phyloP scores from a whole-genome alignment of 2,329 filamentous ascomycete genomes.

The Fusarium avenaceum region DNA sequence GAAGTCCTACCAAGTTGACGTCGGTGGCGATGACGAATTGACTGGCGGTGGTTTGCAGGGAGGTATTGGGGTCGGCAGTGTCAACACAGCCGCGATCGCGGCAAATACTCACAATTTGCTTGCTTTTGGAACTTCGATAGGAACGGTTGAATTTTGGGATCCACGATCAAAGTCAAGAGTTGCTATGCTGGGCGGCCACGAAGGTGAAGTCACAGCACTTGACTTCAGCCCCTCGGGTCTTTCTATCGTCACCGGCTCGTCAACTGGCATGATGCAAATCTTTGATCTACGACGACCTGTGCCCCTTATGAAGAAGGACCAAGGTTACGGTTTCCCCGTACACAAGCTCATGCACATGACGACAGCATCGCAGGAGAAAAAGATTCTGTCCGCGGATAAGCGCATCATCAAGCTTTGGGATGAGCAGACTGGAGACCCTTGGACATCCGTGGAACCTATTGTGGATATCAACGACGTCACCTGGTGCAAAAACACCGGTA shows the following conservation, averaged over 20 bases:
- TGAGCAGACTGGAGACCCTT: slow-evolving; percentile 82
- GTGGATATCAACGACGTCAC: slow-evolving; percentile 96
- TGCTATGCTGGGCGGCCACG: slow-evolving; percentile 77
- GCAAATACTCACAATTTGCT: slow-evolving; percentile 90
- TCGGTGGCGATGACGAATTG: slow-evolving; percentile 83
- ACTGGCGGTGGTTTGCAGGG: slow-evolving; percentile 86
- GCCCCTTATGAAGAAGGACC: slow-evolving; percentile 90
- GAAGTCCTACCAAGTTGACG: slow-evolving; percentile 91
- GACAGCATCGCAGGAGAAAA: slow-evolving; percentile 81
- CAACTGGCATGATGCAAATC: slow-evolving; percentile 86
- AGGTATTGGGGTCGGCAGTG: slow-evolving; percentile 84
- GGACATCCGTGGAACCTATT: slow-evolving; percentile 94
- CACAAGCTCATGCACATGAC: slow-evolving; percentile 84
- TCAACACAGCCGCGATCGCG: slow-evolving; percentile 89
- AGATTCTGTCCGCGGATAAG: slow-evolving; percentile 93
- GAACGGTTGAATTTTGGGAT: slow-evolving; percentile 99
- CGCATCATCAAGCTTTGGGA: slow-evolving; percentile 98
- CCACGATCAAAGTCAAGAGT: slow-evolving; percentile 85
- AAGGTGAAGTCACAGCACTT: slow-evolving; percentile 85
- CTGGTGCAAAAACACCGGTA: slow-evolving; percentile 91
- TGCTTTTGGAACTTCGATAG: slow-evolving; percentile 92
- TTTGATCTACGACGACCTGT: slow-evolving; percentile 92
- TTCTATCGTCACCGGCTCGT: slow-evolving; percentile 88
- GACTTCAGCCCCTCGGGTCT: slow-evolving; percentile 88
- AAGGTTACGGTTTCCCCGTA: slow-evolving; percentile 94